A percentile compares a stretch with the other conserved stretches of the same genome.
Evolutionary conservation across 2,329 filamentous ascomycete species (phyloP).

Genomic region (Penicillium sp.): DNA sequence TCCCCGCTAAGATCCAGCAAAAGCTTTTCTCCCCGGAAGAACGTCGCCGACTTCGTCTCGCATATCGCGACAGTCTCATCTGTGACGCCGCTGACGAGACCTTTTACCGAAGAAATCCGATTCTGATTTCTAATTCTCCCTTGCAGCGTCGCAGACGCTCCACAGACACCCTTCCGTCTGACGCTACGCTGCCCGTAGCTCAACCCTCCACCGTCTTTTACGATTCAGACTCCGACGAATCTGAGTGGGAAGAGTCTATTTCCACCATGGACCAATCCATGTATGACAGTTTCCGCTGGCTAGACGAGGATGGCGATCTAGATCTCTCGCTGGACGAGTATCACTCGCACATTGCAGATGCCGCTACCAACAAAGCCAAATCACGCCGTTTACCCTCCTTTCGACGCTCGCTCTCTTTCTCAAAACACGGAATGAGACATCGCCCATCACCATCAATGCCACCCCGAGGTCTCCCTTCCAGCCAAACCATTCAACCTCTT

Average conservation of each 20-base stretch:
- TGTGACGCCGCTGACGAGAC: slow-evolving; percentile 64
- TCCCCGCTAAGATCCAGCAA: slow-evolving; percentile 74
- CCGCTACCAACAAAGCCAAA: slow-evolving; percentile 37
- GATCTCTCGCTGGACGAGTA: slow-evolving; percentile 75
- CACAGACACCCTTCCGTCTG: slow-evolving; percentile 25
- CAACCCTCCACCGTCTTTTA: slow-evolving; percentile 31
- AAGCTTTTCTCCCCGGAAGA: slow-evolving; percentile 74
- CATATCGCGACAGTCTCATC: slow-evolving; percentile 57
- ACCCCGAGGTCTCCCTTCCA: slow-evolving; percentile 39
- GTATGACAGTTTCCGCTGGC: slow-evolving; percentile 72
- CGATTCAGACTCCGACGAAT: slow-evolving; percentile 35
- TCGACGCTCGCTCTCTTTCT: slow-evolving; percentile 72
- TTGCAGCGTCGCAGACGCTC: slow-evolving; percentile 33
- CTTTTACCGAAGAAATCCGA: slow-evolving; percentile 54
- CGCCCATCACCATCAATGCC: slow-evolving; percentile 45
- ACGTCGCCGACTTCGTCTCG: slow-evolving; percentile 62
- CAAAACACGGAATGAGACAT: slow-evolving; percentile 63
- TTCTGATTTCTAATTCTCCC: too few relatives aligned
- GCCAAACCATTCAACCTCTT: slow-evolving; percentile 48
- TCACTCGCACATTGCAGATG: slow-evolving; percentile 63
- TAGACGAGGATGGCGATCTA: slow-evolving; percentile 73
- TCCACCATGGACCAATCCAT: slow-evolving; percentile 58
- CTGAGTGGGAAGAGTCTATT: slow-evolving; percentile 27
- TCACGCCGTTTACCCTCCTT: slow-evolving; percentile 61
- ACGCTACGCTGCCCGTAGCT: slow-evolving; percentile 15